Conservation (phyloP, 257 asterid genomes). For the Ocimum tenuiflorum region DNA sequence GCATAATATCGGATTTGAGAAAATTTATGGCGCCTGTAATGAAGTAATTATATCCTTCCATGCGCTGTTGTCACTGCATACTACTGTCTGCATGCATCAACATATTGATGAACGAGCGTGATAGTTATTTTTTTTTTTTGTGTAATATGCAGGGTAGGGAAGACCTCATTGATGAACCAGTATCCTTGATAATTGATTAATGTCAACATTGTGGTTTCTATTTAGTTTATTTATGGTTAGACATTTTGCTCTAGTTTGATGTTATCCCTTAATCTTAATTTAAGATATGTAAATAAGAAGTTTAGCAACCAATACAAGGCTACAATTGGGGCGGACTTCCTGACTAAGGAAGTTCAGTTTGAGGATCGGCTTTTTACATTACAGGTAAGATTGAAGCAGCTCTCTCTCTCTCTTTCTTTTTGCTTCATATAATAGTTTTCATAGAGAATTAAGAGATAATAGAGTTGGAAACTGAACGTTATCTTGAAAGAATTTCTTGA, state of each 20-base stretch:
- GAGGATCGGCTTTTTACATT: slow-evolving; percentile 92
- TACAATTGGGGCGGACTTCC: slow-evolving; percentile 96
- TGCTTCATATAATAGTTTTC: too few species aligned
- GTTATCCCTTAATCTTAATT: slow-evolving; percentile 38
- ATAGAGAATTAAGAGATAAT: too few species aligned
- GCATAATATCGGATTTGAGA: too few species aligned
- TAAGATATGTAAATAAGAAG: slow-evolving; percentile 95
- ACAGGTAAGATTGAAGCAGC: slow-evolving; percentile 47
- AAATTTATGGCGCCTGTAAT: too few species aligned
- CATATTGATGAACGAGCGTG: too few species aligned
- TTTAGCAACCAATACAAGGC: slow-evolving; percentile 99
- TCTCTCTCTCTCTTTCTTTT: not conserved
- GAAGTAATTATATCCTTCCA: too few species aligned
- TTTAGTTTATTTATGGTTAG: too few species aligned
- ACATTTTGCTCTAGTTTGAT: not conserved
- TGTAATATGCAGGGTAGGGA: slow-evolving; percentile 80
- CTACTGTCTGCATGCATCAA: too few species aligned
- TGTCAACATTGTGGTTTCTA: too few species aligned
- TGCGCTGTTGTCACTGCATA: too few species aligned
- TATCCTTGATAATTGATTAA: slow-evolving; percentile 36
- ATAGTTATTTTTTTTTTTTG: not conserved
- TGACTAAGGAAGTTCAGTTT: slow-evolving; percentile 96
- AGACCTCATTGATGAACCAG: slow-evolving; percentile 99
- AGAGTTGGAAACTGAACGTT: too few species aligned
- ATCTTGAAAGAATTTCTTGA: too few species aligned